A percentile compares a stretch with the other conserved stretches of the same genome.
phyloP scores from a whole-genome alignment of 1,284 basidiomycete species.

The Exobasidium cylindrosporum region DNA sequence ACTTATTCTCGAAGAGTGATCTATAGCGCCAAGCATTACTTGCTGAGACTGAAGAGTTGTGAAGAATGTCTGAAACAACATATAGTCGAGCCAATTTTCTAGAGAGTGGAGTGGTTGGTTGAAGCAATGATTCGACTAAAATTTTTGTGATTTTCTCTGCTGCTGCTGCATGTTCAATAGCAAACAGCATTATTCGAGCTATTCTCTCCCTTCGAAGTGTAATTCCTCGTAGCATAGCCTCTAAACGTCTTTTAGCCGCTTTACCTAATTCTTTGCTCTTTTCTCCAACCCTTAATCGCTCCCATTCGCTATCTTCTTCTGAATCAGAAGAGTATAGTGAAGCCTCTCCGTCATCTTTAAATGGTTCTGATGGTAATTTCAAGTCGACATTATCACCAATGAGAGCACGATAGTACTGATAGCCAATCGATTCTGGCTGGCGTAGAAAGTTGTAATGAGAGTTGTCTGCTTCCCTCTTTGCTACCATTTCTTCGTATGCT shows the following conservation, averaged over 20 bases:
- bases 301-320: slow-evolving; percentile 85
- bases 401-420: slow-evolving; percentile 75
- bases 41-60: slow-evolving; percentile 85
- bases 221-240: slow-evolving; percentile 81
- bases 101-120: slow-evolving; percentile 85
- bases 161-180: slow-evolving; percentile 88
- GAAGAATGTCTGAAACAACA: slow-evolving; percentile 93
- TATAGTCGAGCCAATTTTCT: slow-evolving; percentile 92
- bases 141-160: slow-evolving; percentile 63
- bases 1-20: slow-evolving; percentile 25
- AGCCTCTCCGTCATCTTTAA: slow-evolving; percentile 69
- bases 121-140: slow-evolving; percentile 48
- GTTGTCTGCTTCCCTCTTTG: slow-evolving; percentile 74
- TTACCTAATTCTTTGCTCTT: slow-evolving; percentile 65
- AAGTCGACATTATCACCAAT: slow-evolving; percentile 66
- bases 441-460: slow-evolving; percentile 77
- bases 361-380: slow-evolving; percentile 63
- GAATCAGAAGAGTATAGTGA: slow-evolving; percentile 85
- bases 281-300: slow-evolving; percentile 64
- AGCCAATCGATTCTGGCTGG: slow-evolving; percentile 34
- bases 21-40: slow-evolving; percentile 63
- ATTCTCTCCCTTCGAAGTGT: slow-evolving; percentile 84
- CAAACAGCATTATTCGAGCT: slow-evolving; percentile 90
- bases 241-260: slow-evolving; percentile 75
- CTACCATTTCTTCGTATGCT: slow-evolving; percentile 72